Percentiles rank a stretch among this genome's conserved stretches.
Evolutionary conservation across 1,284 basidiomycete species (phyloP).

Genomic region (Naganishia cerealis): DNA sequence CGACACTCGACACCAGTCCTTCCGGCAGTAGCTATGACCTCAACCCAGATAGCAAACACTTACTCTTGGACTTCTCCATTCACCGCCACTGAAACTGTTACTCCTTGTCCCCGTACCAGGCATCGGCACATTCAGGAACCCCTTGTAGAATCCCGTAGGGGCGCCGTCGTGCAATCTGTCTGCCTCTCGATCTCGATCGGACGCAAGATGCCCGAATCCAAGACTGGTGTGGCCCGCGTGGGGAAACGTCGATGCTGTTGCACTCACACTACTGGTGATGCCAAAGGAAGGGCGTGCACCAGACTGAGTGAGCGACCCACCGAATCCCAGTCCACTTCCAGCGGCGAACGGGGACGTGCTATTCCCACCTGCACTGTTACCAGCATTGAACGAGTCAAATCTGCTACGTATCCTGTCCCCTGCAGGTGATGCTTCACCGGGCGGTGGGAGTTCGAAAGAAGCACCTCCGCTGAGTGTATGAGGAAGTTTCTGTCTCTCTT

Average conservation of each 20-base stretch:
- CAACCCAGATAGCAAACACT: not conserved
- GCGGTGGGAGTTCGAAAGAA: constrained; percentile 11
- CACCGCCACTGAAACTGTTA: constrained; percentile 20
- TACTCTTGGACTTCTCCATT: constrained; percentile 18
- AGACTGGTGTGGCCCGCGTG: not conserved
- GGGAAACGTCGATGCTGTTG: constrained; percentile 10
- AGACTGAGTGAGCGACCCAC: constrained; percentile 13
- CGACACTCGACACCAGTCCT: not conserved
- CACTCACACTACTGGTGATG: constrained; percentile 4
- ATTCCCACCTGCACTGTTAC: not conserved
- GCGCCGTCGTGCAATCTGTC: constrained; percentile 21
- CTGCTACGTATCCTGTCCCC: constrained; percentile 8
- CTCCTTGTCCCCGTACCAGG: constrained; percentile 28
- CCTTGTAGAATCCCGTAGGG: constrained; percentile 16
- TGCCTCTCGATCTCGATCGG: constrained; percentile 10
- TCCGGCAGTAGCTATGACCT: not conserved
- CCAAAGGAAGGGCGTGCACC: constrained; percentile 13
- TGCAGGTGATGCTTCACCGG: constrained; percentile 10
- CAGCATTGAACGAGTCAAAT: constrained; percentile 4
- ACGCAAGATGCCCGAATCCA: not conserved
- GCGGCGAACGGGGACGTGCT: constrained; percentile 11
- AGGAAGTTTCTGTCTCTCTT: constrained; percentile 6
- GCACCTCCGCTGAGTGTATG: constrained; percentile 17
- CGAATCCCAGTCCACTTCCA: constrained; percentile 22
- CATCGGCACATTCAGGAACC: constrained; percentile 17